Evolutionary conservation across 345 rosid species (phyloP).

Genomic region (Arabidopsis suecica): DNA sequence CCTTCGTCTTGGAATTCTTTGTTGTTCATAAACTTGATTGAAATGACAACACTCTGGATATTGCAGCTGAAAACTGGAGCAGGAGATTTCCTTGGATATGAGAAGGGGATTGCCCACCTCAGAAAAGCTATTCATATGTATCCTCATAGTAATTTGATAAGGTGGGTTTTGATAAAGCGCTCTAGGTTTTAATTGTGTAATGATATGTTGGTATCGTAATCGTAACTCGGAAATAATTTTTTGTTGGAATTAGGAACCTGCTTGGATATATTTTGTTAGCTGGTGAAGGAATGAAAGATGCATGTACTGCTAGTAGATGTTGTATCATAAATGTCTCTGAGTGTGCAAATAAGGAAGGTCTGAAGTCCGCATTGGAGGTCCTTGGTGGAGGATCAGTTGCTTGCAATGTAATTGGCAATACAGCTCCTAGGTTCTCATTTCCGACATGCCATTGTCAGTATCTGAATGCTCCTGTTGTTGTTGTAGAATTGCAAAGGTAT

Average conservation of each 20-base stretch:
- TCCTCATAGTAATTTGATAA: conserved; percentile 77
- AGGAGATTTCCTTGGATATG: conserved; percentile 65
- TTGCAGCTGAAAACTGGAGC: conserved; percentile 75
- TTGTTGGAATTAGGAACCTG: conserved; percentile 63
- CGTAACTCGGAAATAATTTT: conserved; percentile 10
- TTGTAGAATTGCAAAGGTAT: conserved; percentile 80
- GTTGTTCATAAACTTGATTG: not conserved
- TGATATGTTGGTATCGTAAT: conserved; percentile 9
- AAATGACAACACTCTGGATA: conserved; percentile 28
- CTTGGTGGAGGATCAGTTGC: conserved; percentile 86
- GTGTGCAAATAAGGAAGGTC: conserved; percentile 54
- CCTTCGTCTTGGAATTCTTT: conserved; percentile 13
- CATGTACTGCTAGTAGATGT: conserved; percentile 71
- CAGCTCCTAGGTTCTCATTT: conserved; percentile 71
- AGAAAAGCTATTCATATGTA: conserved; percentile 76
- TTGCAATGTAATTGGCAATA: conserved; percentile 78
- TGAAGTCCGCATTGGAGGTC: conserved; percentile 70
- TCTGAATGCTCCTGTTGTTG: conserved; percentile 57
- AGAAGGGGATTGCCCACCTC: conserved; percentile 73
- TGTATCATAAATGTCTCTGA: conserved; percentile 51
- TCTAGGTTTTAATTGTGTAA: conserved; percentile 14
- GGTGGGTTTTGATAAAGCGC: conserved; percentile 47
- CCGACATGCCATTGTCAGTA: conserved; percentile 78
- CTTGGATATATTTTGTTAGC: conserved; percentile 86
- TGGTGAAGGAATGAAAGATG: conserved; percentile 61